Evolutionary conservation across 202 grass and related monocot species (phyloP), one percentile per base, ranked within the genome.

Genomic region (Zoysia matrella): DNA sequence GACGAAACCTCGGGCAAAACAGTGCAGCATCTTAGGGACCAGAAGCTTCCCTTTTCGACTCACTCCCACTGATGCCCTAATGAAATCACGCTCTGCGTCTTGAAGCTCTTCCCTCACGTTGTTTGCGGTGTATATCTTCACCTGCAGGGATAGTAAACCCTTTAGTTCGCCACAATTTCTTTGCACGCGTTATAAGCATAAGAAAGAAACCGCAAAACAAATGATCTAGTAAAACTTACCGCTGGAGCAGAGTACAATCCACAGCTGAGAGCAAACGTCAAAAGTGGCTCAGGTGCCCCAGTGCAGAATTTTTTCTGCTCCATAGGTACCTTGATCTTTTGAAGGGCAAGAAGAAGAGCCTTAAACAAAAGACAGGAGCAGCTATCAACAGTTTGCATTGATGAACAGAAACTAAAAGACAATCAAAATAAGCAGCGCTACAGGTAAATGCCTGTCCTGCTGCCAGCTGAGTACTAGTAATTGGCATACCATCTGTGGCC

Each of bases 101-200:
- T 93, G 90, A 43, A 98, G 86, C 63, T 95, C 92, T 85, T 95
- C 95, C 81, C 89, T 93, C 71, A 95, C 90, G 44, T 98, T 95
- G 78, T 54, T 73, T 12, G 89, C 82, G 1, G 80, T 93, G 88
- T 98, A 98, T 76, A 93, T 88, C 74, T 98, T 98, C 67, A 98
- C 86, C 94, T 97, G 72, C 61, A 85, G 44, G 18, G 41, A 86
- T 69, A 77, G 48, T 54, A 14, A 54, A 3, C 67, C 6, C 2
- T 36, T 57, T 11, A 11, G 68, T 88, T 47, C 70, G 40, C 13
- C 60, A 76, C 52, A 72, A 56, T 44, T 70, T 51, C 2, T 52
- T 60, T 75, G 45, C 6, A 58, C 14, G 51, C 11, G 8, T 50
- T 73, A 22, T 1, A 66, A 58, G 57, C 18, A 11, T 49, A 12